Conservation (phyloP, 2,329 filamentous ascomycete species). For the Xylariaceae sp. region DNA sequence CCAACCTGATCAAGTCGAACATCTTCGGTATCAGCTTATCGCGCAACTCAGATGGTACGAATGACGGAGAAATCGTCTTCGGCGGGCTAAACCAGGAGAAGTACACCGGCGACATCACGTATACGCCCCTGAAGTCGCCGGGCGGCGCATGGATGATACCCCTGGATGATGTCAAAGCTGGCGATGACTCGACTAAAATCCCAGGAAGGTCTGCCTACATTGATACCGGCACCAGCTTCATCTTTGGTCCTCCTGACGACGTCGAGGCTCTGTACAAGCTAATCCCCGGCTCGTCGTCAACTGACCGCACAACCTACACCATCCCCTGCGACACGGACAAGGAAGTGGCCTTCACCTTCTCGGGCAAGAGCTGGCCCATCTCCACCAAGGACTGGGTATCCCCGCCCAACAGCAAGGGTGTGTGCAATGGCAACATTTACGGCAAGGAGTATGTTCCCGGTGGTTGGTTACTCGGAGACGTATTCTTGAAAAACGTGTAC, state of each 20-base stretch:
- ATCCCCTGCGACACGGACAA: conserved; percentile 66
- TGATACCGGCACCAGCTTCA: conserved; percentile 78
- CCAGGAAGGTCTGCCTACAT: conserved; percentile 61
- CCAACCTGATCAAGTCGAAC: conserved; percentile 55
- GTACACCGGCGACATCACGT: conserved; percentile 63
- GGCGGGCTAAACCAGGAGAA: conserved; percentile 63
- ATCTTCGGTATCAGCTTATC: conserved; percentile 68
- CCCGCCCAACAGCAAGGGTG: conserved; percentile 36
- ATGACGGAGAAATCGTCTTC: conserved; percentile 73
- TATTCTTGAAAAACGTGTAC: conserved; percentile 88
- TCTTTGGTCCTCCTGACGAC: conserved; percentile 64
- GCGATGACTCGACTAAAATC: conserved; percentile 53
- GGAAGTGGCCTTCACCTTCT: conserved; percentile 61
- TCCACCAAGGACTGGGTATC: conserved; percentile 67
- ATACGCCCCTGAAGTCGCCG: conserved; percentile 47
- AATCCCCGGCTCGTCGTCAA: conserved; percentile 55
- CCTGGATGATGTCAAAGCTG: conserved; percentile 59
- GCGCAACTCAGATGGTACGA: conserved; percentile 57
- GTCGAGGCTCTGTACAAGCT: conserved; percentile 62
- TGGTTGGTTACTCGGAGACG: conserved; percentile 77
- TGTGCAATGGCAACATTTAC: conserved; percentile 68
- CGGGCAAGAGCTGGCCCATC: conserved; percentile 60
- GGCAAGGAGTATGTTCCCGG: conserved; percentile 61
- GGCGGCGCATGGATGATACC: conserved; percentile 63
- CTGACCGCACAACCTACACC: conserved; percentile 56